These are phyloP conservation scores for Malania oleifera DNA, from an alignment of 164 flowering plant species.

Conservation along the genomic window DNA sequence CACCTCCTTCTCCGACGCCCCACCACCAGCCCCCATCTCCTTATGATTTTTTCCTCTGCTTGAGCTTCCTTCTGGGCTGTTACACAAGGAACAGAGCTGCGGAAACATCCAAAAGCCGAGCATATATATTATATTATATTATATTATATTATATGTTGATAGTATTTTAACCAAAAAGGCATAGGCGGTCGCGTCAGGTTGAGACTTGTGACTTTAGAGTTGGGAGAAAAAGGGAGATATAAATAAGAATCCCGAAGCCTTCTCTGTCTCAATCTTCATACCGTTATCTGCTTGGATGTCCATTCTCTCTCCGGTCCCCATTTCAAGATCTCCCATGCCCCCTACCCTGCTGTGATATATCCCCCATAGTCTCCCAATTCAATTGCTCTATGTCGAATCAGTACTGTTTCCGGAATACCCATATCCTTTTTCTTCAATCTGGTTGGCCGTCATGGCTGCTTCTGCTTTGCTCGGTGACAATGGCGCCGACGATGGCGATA, in stretches of 20 bases:
- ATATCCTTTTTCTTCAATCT: background rate
- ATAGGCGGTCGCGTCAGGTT: conserved; percentile 18
- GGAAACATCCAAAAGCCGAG: conserved; percentile 20
- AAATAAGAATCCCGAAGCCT: conserved; percentile 29
- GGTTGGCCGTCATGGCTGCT: conserved; percentile 28
- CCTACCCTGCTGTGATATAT: no score
- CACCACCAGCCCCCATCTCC: background rate
- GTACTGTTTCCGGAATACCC: background rate
- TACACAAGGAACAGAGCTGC: background rate
- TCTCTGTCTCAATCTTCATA: conserved; percentile 40
- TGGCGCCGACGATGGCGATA: conserved; percentile 9
- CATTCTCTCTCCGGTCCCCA: conserved; percentile 1
- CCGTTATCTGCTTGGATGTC: conserved; percentile 44
- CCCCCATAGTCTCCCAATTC: background rate
- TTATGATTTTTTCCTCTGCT: background rate
- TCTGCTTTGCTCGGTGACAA: conserved; percentile 19
- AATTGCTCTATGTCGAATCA: background rate
- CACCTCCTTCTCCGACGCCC: background rate
- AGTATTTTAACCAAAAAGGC: conserved; percentile 1
- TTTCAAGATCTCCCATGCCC: background rate
- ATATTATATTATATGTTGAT: conserved; percentile 8
- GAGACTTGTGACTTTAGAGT: conserved; percentile 10
- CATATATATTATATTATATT: conserved; percentile 5
- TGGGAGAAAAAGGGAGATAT: conserved; percentile 2
- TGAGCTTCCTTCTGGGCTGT: background rate